phyloP scores from a whole-genome alignment of 306 rosid genomes.

The Prunus padus region DNA sequence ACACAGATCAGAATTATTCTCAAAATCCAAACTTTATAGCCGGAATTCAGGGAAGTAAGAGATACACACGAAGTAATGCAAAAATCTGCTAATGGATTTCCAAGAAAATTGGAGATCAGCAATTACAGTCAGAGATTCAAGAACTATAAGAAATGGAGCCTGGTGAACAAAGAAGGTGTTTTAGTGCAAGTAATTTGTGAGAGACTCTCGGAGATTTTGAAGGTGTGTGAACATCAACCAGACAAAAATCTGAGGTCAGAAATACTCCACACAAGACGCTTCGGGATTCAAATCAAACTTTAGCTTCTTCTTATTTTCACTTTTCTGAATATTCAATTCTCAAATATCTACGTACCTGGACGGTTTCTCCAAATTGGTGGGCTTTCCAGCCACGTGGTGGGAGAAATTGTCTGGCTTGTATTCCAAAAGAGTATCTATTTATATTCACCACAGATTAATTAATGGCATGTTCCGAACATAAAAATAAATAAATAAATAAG shows the following conservation, averaged over 20 bases:
- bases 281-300: constrained; percentile 35
- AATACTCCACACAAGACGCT: constrained; percentile 30
- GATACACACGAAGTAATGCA: constrained; percentile 7
- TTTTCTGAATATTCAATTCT: not conserved
- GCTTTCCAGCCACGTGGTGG: constrained; percentile 46
- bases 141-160: constrained; percentile 21
- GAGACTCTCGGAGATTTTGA: constrained; percentile 30
- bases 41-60: constrained; percentile 16
- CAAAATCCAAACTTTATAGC: not conserved
- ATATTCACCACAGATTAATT: too few species aligned
- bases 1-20: constrained; percentile 20
- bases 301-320: constrained; percentile 6
- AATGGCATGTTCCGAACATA: not conserved
- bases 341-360: constrained; percentile 20
- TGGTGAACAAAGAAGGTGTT: constrained; percentile 29
- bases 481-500: too few species aligned
- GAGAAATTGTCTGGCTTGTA: not conserved
- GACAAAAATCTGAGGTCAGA: constrained; percentile 58
- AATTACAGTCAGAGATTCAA: constrained; percentile 46
- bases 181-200: constrained; percentile 26
- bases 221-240: constrained; percentile 53
- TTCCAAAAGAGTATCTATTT: not conserved
- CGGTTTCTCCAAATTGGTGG: constrained; percentile 28
- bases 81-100: constrained; percentile 35
- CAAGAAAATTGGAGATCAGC: constrained; percentile 31